Conservation (phyloP, 2,329 filamentous ascomycete genomes). For the Ceratocystis colombiana region DNA sequence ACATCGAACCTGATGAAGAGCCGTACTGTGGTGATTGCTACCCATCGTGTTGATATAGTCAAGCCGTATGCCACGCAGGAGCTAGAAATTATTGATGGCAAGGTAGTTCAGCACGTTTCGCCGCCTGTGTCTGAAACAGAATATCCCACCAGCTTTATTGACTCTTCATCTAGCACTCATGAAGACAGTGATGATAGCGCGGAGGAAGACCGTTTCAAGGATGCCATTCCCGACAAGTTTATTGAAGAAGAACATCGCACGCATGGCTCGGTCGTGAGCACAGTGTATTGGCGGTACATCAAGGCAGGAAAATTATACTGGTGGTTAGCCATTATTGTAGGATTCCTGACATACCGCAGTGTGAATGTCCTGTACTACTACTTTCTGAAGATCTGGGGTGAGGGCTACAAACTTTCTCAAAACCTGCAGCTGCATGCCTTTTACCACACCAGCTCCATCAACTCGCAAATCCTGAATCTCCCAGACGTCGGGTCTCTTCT, state of each 20-base stretch:
- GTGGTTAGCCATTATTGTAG: constrained; percentile 57
- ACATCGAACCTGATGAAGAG: constrained; percentile 45
- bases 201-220: constrained; percentile 18
- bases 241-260: constrained; percentile 67
- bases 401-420: constrained; percentile 46
- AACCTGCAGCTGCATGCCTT: background rate
- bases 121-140: background rate
- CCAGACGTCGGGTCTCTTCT: constrained; percentile 15
- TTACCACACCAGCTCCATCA: background rate
- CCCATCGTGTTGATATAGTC: constrained; percentile 69
- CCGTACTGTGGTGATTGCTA: constrained; percentile 68
- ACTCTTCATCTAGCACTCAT: constrained; percentile 11
- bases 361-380: constrained; percentile 59
- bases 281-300: constrained; percentile 77
- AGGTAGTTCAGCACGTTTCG: constrained; percentile 6
- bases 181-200: background rate
- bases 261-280: constrained; percentile 62
- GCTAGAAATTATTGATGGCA: constrained; percentile 56
- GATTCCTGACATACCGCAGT: constrained; percentile 54
- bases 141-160: background rate
- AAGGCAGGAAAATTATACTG: constrained; percentile 65
- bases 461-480: background rate
- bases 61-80: constrained; percentile 62
- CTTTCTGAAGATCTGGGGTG: constrained; percentile 81
- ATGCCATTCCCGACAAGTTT: constrained; percentile 59